phyloP scores from a whole-genome alignment of 176 grass and related monocot genomes.

The Lolium rigidum region DNA sequence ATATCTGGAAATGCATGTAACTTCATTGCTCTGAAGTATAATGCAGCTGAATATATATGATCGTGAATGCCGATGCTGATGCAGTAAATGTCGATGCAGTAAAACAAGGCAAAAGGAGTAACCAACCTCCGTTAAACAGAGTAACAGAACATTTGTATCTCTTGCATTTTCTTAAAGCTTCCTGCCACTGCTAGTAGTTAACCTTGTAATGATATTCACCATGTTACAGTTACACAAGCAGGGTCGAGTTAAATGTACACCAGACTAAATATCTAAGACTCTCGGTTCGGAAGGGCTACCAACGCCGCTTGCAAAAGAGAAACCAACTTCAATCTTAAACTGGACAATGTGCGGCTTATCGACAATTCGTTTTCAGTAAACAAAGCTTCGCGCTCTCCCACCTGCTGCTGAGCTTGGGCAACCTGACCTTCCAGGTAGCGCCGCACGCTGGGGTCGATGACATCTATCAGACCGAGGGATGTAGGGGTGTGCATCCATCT shows the following conservation, averaged over 20 bases:
- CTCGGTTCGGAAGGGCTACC: slow-evolving; percentile 48
- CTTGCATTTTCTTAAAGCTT: not conserved
- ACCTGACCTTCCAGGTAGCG: slow-evolving; percentile 68
- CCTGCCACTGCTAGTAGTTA: not conserved
- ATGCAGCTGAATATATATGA: not conserved
- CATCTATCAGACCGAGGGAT: slow-evolving; percentile 79
- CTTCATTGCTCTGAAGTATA: too few species aligned
- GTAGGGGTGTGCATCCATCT: slow-evolving; percentile 90
- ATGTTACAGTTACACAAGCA: slow-evolving; percentile 41
- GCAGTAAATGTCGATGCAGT: not conserved
- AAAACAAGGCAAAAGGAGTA: not conserved
- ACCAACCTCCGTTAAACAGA: not conserved
- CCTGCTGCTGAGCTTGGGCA: slow-evolving; percentile 51
- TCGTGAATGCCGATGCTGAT: not conserved
- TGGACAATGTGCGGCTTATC: slow-evolving; percentile 49
- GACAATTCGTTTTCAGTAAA: slow-evolving; percentile 33
- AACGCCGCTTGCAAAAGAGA: slow-evolving; percentile 71
- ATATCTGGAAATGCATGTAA: too few species aligned
- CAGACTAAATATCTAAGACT: slow-evolving; percentile 4
- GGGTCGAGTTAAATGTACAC: slow-evolving; percentile 21
- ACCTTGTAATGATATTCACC: slow-evolving; percentile 31
- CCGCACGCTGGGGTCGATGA: slow-evolving; percentile 57
- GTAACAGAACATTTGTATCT: not conserved
- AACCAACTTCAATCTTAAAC: slow-evolving; percentile 51
- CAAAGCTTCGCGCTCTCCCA: slow-evolving; percentile 22